Evolutionary conservation across 83 land plant genomes (phyloP).

Genomic region (Thuja plicata): DNA sequence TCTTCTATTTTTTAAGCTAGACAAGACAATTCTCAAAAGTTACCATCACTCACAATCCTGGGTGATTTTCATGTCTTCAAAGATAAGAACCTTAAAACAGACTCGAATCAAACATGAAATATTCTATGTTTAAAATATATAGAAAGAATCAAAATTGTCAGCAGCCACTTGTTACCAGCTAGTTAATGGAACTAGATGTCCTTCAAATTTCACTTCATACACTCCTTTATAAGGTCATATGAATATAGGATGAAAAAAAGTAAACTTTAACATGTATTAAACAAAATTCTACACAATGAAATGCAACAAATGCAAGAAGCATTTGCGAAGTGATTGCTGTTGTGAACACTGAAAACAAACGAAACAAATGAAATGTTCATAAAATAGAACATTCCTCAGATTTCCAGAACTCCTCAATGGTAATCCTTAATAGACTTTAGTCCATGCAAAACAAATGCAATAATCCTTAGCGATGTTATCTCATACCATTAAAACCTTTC

Average conservation of each 20-base stretch:
- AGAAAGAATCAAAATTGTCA: not conserved
- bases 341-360: not conserved
- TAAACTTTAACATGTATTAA: not conserved
- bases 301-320: not conserved
- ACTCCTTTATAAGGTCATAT: not conserved
- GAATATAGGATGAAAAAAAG: not conserved
- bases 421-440: not conserved
- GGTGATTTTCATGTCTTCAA: not conserved
- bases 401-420: not conserved
- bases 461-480: not conserved
- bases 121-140: not conserved
- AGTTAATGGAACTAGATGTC: not conserved
- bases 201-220: not conserved
- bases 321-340: not conserved
- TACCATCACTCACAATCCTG: not conserved
- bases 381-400: not conserved
- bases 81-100: not conserved
- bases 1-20: not conserved
- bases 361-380: not conserved
- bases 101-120: not conserved
- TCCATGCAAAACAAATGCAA: not conserved
- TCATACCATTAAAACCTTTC: constrained; percentile 56
- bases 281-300: not conserved
- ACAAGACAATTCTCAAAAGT: not conserved
- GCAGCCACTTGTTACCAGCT: not conserved